Evolutionary conservation across 495 filamentous ascomycete species (phyloP), one percentile per base, ranked within the genome.

Genomic region (Neurospora sublineolata): DNA sequence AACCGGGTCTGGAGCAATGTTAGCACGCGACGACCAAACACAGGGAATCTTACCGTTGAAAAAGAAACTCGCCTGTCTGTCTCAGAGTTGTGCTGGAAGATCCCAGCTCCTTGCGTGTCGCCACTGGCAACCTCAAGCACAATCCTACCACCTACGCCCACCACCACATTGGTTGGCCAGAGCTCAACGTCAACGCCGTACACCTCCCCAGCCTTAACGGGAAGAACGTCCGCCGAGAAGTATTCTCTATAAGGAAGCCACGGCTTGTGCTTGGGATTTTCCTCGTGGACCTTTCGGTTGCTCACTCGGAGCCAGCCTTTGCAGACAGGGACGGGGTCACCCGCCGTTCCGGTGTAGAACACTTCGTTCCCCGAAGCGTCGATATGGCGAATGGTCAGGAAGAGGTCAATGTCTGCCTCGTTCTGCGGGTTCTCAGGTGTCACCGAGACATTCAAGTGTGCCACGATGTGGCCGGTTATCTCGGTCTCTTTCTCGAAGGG

Each of bases 111-210:
- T 71, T 90, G 87, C 6, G 89, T 90, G 80, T 91, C 89, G 1
- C 86, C 87, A 72, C 80, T 82, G 1, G 82, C 71, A 4, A 90
- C 82, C 75, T 91, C 88, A n/a, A 91, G 79, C 16, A 88, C 80
- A 38, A 90, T 73, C 73, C 79, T 83, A 1, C 82, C 83, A 0
- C 87, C 87, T 58, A 81, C 79, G 64, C 83, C 84, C 16, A 89
- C 84, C 6, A 92, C 83, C 0, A 90, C 87, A 76, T 90, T 90
- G 1, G 88, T 91, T 18, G 89, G 89, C 89, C 89, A 91, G 4
- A 91, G 76, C 80, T 92, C 89, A 11, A 92, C 83, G 73, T 90
- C 89, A 0, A 91, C 87, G 0, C 76, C 76, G 72, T 92, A 91
- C 4, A 91, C 83, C 71, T 87, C 84, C 0, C 84, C 85, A 0